These are phyloP conservation scores for Spergularia marina DNA, from an alignment of 148 eudicot species.

Conservation along the genomic window DNA sequence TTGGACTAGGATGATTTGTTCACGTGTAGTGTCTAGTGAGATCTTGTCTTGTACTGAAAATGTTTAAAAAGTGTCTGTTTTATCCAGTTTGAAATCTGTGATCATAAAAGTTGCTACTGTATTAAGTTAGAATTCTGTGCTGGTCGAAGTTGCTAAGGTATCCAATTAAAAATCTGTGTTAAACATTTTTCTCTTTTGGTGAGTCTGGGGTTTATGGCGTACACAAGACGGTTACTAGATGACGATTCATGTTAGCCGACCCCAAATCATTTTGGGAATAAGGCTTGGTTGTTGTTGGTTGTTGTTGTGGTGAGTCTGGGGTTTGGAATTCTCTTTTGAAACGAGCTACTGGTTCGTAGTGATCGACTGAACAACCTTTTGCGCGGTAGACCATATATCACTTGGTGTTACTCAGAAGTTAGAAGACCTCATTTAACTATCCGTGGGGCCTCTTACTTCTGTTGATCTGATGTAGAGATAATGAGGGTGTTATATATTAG, in stretches of 20 bases:
- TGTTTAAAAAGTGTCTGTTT: background rate
- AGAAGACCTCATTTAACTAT: background rate
- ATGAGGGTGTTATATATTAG: background rate
- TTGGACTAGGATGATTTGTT: background rate
- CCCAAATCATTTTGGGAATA: too few relatives aligned
- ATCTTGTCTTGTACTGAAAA: background rate
- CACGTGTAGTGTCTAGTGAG: background rate
- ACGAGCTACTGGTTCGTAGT: background rate
- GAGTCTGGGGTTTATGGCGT: too few relatives aligned
- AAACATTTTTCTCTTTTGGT: too few relatives aligned
- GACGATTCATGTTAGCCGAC: too few relatives aligned
- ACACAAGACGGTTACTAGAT: too few relatives aligned
- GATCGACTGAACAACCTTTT: background rate
- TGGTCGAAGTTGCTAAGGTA: too few relatives aligned
- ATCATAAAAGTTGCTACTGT: background rate
- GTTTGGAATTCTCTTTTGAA: too few relatives aligned
- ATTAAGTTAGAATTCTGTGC: too few relatives aligned
- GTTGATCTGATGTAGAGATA: background rate
- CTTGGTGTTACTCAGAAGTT: background rate
- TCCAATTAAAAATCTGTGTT: too few relatives aligned
- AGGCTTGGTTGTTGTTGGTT: too few relatives aligned
- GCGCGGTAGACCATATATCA: background rate
- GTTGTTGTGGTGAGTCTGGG: too few relatives aligned
- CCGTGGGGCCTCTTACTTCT: background rate
- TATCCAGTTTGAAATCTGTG: background rate